Base-by-base conservation (phyloP, 108 stramenopile genomes). In the Nitzschia sp. region DNA sequence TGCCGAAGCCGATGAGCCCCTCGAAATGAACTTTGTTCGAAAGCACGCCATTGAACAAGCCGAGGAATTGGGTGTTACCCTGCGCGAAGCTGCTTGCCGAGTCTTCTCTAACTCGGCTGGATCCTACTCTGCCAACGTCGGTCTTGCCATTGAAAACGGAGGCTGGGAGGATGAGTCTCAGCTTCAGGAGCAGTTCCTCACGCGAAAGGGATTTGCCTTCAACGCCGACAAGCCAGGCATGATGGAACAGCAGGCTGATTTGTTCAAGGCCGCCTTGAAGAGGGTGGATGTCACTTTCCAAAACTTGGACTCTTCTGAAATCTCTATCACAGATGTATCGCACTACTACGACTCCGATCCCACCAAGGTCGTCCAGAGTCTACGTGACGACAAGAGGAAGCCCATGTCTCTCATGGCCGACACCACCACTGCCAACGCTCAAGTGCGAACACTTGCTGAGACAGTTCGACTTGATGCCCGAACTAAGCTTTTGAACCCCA, bases 311-410 rank as follows among this genome's bases (percentile, higher is more conserved):
- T 95, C 94, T 0, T 95, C 94, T 45, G 96, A 98, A 77, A 97
- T 97, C 67, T 97, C 96, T 28, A 93, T 98, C 45, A 95, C 95
- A 19, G 97, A 97, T 82, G 96, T 98, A 59, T 93, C 91, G 34
- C 97, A 98, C 80, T 97, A 98, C 89, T 97, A 97, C 71, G 97
- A 98, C 59, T 92, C 90, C 42, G 97, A 98, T 74, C 97, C 97
- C 17, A 98, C 97, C 68, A 98, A 98, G 95, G 97, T 98, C 35
- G 97, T 98, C 30, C 86, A 89, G 71, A 85, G 93, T 42, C 93
- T 98, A 46, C 95, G 97, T 76, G 92, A 96, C 60, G 97, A 98
- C 78, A 92, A 90, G 82, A 98, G 83, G 82, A 98, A 98, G 80
- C 97, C 97, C 46, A 89, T 86, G 90, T 85, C 91, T 18, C 77